Base-by-base conservation (phyloP, 2,329 filamentous ascomycete species). In the Cladophialophora immunda region DNA sequence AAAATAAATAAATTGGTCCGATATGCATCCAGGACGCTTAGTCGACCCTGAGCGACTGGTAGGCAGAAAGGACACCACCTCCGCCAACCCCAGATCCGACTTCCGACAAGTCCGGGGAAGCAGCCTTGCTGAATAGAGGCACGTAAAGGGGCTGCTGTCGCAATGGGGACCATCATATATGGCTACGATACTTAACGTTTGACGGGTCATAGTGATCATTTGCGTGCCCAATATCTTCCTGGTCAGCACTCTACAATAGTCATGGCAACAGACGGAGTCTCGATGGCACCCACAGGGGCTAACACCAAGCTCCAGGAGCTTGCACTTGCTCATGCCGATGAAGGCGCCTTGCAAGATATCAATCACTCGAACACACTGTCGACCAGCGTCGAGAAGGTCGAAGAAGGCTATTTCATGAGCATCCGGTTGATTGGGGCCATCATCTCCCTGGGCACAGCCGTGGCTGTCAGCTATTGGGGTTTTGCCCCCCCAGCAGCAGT, bases 401-500 rank as follows among this genome's bases (percentile, higher is more conserved):
- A 50, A 19, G 13, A 50, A 17, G 58, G 38, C 27, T 64, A 64
- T 50, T 64, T 64, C 52, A 50, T 17, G 25, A 64, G 61, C 22
- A 5, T 55, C 25, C 50, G 32, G 15, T 29, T 57, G 19, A 58
- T 64, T 30, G 61, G 61, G 9, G 17, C 58, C 41, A 32, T 50
- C 17, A 25, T 36, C 29, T 53, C 59, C 5, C 29, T 62, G 54
- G 25, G 27, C 9, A 30, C n/a, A 3, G 30, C 59, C 11, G 30
- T 41, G 8, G 45, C 27, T 7, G 17, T 36, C n/a, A 27, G 17
- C 30, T 66, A 66, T 34, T 69, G 53, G 17, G 67, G 65, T 17
- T 71, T 70, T 38, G 65, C 36, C 9, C 56, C 19, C 34, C 65
- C 66, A 55, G 72, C 72, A 66, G 69, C 71, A 47, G 67, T 68